Evolutionary conservation across 306 rosid genomes (phyloP).

Genomic region (Inga laurina): DNA sequence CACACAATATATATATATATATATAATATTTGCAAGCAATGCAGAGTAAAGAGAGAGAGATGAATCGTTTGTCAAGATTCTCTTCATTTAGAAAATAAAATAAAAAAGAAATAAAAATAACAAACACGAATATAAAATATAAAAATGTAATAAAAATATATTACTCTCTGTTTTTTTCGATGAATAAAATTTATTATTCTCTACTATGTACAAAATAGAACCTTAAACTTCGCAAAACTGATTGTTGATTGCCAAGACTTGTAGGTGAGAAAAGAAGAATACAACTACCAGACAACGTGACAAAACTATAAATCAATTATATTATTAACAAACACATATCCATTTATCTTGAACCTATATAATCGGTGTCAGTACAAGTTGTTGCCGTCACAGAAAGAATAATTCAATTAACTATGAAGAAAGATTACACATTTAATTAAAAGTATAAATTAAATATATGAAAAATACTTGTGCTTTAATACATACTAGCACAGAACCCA

Average conservation of each 20-base stretch:
- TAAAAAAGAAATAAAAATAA: background rate
- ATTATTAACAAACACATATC: background rate
- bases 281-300: background rate
- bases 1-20: too few relatives aligned
- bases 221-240: background rate
- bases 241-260: background rate
- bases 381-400: too few relatives aligned
- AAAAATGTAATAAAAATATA: background rate
- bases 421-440: too few relatives aligned
- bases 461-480: too few relatives aligned
- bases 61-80: background rate
- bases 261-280: background rate
- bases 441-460: too few relatives aligned
- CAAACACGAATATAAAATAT: background rate
- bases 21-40: background rate
- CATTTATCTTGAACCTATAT: too few relatives aligned
- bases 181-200: background rate
- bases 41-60: background rate
- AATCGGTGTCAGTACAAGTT: too few relatives aligned
- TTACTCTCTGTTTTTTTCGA: background rate
- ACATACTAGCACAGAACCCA: too few relatives aligned
- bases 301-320: background rate
- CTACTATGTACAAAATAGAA: background rate
- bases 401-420: too few relatives aligned
- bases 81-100: background rate